Percentiles rank a stretch among this genome's conserved stretches.
phyloP scores from a whole-genome alignment of 2,329 filamentous ascomycete genomes.

The Fusarium algeriense region DNA sequence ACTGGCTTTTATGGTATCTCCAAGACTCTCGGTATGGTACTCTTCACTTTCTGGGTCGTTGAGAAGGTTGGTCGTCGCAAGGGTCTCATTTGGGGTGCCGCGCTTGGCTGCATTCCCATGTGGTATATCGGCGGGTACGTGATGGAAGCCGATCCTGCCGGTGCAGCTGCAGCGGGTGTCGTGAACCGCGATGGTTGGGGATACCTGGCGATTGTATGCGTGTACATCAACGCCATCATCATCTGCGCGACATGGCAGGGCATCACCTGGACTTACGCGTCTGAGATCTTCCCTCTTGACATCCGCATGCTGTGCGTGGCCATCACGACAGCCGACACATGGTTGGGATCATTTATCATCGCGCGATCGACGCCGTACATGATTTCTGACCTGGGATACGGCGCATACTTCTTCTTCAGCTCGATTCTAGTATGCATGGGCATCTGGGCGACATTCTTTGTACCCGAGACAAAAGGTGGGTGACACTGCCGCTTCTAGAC shows the following conservation, averaged over 20 bases:
- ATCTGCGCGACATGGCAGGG: slow-evolving; percentile 58
- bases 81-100: slow-evolving; percentile 57
- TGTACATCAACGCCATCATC: slow-evolving; percentile 59
- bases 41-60: slow-evolving; percentile 59
- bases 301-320: slow-evolving; percentile 54
- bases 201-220: slow-evolving; percentile 59
- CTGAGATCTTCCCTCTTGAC: slow-evolving; percentile 60
- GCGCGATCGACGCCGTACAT: slow-evolving; percentile 57
- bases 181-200: slow-evolving; percentile 57
- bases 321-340: slow-evolving; percentile 53
- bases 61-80: slow-evolving; percentile 62
- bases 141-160: slow-evolving; percentile 50
- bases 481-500: not conserved
- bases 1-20: slow-evolving; percentile 58
- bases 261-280: slow-evolving; percentile 59
- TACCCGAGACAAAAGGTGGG: slow-evolving; percentile 64
- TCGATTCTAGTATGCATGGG: slow-evolving; percentile 58
- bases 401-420: slow-evolving; percentile 67
- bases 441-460: slow-evolving; percentile 62
- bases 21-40: slow-evolving; percentile 53
- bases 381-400: slow-evolving; percentile 58
- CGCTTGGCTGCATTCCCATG: slow-evolving; percentile 55
- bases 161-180: slow-evolving; percentile 59
- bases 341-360: slow-evolving; percentile 57
- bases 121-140: slow-evolving; percentile 57